Conservation (phyloP, 495 filamentous ascomycete species). For the Penicillium lagena region DNA sequence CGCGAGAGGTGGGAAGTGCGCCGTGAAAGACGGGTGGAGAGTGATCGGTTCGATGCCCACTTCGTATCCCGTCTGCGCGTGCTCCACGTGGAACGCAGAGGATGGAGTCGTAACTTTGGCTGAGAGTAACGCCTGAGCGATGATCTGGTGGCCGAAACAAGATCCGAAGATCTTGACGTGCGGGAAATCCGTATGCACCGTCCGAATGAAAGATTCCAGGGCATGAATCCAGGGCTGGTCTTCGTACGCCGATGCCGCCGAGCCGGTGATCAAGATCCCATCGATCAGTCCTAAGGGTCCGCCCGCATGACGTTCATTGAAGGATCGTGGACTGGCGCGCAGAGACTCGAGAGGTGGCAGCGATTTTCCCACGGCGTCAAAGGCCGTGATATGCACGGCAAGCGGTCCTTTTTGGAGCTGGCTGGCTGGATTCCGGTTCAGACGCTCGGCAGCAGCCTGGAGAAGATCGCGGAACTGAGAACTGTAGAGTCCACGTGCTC, state of each 20-base stretch:
- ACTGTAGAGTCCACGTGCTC: slow-evolving; percentile 29
- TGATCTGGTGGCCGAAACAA: slow-evolving; percentile 44
- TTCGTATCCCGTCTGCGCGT: slow-evolving; percentile 25
- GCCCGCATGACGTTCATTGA: slow-evolving; percentile 6
- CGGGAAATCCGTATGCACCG: slow-evolving; percentile 30
- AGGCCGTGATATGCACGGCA: slow-evolving; percentile 28
- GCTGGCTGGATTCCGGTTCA: slow-evolving; percentile 12
- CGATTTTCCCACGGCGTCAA: slow-evolving; percentile 28
- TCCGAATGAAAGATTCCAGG: slow-evolving; percentile 23
- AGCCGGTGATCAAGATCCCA: slow-evolving; percentile 36
- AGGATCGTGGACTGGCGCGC: slow-evolving; percentile 7
- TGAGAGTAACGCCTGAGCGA: slow-evolving; percentile 34
- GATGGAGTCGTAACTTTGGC: not conserved
- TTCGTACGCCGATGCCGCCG: slow-evolving; percentile 29
- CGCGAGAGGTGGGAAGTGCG: slow-evolving; percentile 17
- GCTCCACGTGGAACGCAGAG: slow-evolving; percentile 15
- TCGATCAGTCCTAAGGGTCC: slow-evolving; percentile 19
- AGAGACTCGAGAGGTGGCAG: slow-evolving; percentile 23
- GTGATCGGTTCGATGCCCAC: slow-evolving; percentile 32
- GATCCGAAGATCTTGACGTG: slow-evolving; percentile 41
- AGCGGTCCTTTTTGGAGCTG: slow-evolving; percentile 7
- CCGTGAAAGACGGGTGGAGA: slow-evolving; percentile 20
- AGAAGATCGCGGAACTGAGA: slow-evolving; percentile 31
- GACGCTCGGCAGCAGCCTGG: slow-evolving; percentile 22
- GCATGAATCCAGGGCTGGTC: slow-evolving; percentile 27